Evolutionary conservation across 2,329 filamentous ascomycete species (phyloP).

Genomic region (Botrytis byssoidea): DNA sequence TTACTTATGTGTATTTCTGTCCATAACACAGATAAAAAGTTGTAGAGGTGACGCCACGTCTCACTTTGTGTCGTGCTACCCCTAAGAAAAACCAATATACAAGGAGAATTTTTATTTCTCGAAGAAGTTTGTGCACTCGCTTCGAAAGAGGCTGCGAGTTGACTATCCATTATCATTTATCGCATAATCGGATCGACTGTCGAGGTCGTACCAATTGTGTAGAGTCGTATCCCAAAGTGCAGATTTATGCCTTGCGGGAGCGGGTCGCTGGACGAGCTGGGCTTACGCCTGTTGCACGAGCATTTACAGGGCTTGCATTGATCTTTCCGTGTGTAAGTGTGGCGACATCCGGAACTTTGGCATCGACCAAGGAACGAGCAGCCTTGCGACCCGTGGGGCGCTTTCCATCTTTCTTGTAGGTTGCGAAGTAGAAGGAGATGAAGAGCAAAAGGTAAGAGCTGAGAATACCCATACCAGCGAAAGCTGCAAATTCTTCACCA

Average conservation of each 20-base stretch:
- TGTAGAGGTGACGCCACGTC: neutral
- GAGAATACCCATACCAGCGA: conserved; percentile 87
- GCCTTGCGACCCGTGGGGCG: conserved; percentile 83
- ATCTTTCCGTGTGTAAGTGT: conserved; percentile 37
- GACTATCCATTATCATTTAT: conserved; percentile 20
- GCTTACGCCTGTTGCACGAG: conserved; percentile 45
- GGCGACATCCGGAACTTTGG: conserved; percentile 38
- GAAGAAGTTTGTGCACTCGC: conserved; percentile 28
- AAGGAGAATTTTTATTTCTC: conserved; percentile 17
- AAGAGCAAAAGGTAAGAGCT: conserved; percentile 96
- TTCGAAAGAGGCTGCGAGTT: conserved; percentile 15
- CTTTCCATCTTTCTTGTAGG: conserved; percentile 82
- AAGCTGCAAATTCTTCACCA: conserved; percentile 94
- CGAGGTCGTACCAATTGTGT: conserved; percentile 7
- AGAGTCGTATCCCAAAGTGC: conserved; percentile 4
- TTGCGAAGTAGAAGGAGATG: conserved; percentile 98
- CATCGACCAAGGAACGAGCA: conserved; percentile 47
- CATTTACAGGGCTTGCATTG: conserved; percentile 52
- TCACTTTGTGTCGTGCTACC: neutral
- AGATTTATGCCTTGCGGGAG: conserved; percentile 40
- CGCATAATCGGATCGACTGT: conserved; percentile 4
- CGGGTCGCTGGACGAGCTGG: conserved; percentile 36
- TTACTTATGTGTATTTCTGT: conserved; percentile 14
- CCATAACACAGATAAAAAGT: conserved; percentile 6
- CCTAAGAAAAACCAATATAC: conserved; percentile 11